Base-by-base conservation (phyloP, 176 grass and related monocot species). In the Coix lacrymajobi region DNA sequence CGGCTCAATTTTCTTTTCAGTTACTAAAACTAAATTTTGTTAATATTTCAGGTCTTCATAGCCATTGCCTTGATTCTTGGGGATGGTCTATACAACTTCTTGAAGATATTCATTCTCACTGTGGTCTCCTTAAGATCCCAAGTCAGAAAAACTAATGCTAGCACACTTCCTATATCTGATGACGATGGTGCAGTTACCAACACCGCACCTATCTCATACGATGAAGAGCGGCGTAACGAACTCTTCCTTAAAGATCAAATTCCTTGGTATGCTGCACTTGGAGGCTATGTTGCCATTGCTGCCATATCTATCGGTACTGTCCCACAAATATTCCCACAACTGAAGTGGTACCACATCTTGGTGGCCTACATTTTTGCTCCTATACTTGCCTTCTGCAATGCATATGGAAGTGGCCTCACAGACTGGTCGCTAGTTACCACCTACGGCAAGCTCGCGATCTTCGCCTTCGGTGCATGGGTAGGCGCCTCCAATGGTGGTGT, bases 361-460 rank as follows among this genome's bases (percentile, higher is more conserved):
- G 69, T 72, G 17, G 69, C 69, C 69, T 72, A 72, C 41, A 72
- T 72, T 72, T 72, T 72, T 72, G 69, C 69, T 72, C 69, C 69
- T 46, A 7, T 48, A 30, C 69, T 72, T 10, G 69, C 69, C 69
- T 72, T 72, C 41, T 72, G 69, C 69, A 72, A 72, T 72, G 69
- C 69, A 41, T 72, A 72, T 30, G 69, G 69, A 72, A 9, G 12
- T 10, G 94, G 94, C 13, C 91, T 97, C 45, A 97, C 92, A 0
- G 94, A 97, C 38, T 97, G 94, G 94, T 94, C 92, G 17, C 85
- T 97, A 40, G 89, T 92, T 0, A 92, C 87, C 7, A 88, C 92
- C 65, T 94, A 94, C 11, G 94, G 94, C 39, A 97, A 97, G 83
- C 92, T 97, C 26, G 85, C 90, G 1, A 97, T 97, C 39, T 97